phyloP scores from a whole-genome alignment of 2,329 filamentous ascomycete genomes.

The Ophiostoma tasmaniense region DNA sequence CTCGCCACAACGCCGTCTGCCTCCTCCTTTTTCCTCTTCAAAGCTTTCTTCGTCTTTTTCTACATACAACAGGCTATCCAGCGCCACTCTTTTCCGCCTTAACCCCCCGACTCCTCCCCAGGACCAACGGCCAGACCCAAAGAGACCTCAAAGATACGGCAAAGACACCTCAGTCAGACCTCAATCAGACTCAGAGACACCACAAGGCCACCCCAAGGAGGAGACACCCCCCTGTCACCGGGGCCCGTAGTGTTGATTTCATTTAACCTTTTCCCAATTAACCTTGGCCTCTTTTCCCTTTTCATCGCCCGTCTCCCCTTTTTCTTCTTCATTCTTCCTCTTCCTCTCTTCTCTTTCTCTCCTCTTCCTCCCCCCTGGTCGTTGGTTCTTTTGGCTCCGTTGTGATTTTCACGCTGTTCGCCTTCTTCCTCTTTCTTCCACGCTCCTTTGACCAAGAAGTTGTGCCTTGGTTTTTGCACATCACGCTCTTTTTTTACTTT shows the following conservation, averaged over 20 bases:
- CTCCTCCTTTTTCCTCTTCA: neutral
- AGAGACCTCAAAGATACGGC: neutral
- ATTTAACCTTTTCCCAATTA: constrained; percentile 18
- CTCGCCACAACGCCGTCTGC: neutral
- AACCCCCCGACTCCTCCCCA: constrained; percentile 3
- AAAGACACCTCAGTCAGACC: neutral
- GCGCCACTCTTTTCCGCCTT: neutral
- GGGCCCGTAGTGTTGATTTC: constrained; percentile 7
- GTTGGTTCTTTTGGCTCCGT: neutral
- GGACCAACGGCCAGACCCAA: constrained; percentile 1
- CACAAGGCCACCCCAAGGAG: neutral
- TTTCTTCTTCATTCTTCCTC: neutral
- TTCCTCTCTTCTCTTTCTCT: neutral
- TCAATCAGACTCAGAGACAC: neutral
- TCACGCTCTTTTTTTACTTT: constrained; percentile 6
- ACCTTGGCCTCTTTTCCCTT: constrained; percentile 12
- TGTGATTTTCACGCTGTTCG: neutral
- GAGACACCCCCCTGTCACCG: neutral
- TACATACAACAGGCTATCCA: neutral
- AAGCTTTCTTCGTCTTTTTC: neutral
- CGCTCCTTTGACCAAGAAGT: neutral
- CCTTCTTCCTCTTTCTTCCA: constrained; percentile 2
- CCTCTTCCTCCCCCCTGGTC: constrained; percentile 4
- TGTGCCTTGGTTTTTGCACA: constrained; percentile 6
- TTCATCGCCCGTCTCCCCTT: constrained; percentile 6